Base-by-base conservation (phyloP, 163 green algal genomes). In the Scenedesmus sp. region DNA sequence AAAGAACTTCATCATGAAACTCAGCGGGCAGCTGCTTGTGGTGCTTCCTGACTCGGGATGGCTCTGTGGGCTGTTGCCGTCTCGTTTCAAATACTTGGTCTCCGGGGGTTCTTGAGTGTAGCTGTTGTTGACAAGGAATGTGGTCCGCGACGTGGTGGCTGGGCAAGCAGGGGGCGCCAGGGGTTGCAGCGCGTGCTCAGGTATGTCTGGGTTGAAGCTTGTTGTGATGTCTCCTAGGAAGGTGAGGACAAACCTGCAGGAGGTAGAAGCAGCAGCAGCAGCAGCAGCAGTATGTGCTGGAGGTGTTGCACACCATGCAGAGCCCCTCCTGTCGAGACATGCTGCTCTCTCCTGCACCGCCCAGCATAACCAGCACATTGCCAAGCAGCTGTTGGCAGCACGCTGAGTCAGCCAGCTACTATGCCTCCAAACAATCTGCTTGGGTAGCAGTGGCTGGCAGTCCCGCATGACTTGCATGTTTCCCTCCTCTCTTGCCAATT, bases 171-270 rank as follows among this genome's bases (percentile, higher is more conserved):
- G 40, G 2, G 30, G 6, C 12, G 26, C 42, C 40, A 40, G 43
- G 44, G 18, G 22, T 13, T 51, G 85, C 68, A 90, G 70, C 12
- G 35, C 49, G 46, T 83, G 68, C 35, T 76, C 2, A 46, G 85
- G 85, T 22, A 90, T 37, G 22, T 90, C 70, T 49, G 85, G 85
- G 26, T 46, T 84, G 7, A 90, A 37, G 15, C n/a, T 46, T 18
- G 42, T 40, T 16, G 70, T 76, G 4, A 12, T 53, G 70, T 90
- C 76, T 33, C 85, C 85, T 1, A 90, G 70, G 46, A 80, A 83
- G 42, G n/a, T 83, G 20, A 84, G 35, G 4, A 90, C 53, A 22
- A 83, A 90, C 68, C 85, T 84, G 49, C 33, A 44, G 59, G 22
- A 15, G 26, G 43, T 7, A 61, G n/a, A n/a, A n/a, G n/a, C n/a